Base-by-base conservation (phyloP, 202 grass and related monocot species). In the Digitaria exilis region DNA sequence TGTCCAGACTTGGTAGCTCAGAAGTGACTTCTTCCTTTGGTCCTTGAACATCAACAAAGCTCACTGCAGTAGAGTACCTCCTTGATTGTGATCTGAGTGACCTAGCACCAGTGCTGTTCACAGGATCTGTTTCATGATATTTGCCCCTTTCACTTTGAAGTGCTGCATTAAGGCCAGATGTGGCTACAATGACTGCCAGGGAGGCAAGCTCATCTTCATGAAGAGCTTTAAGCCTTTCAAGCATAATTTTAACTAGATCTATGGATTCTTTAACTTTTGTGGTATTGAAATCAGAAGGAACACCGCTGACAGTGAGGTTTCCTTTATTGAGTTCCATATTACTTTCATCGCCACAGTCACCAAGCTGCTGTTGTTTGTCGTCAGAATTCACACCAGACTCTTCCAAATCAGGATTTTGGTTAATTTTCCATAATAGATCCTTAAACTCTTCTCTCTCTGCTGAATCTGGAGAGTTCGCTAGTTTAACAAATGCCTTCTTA, bases 181-280 rank as follows among this genome's bases (percentile, higher is more conserved):
- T 98, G 74, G 95, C 95, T 31, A 98, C 92, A 80, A 98, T 91
- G 68, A 95, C 79, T 51, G 90, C 90, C 31, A 98, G 82, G 87
- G 95, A 95, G 65, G 90, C 71, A 75, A 98, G 88, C 46, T 98
- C 89, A 24, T 95, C 87, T 87, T 93, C 92, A 73, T 82, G 80
- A 54, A 96, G 86, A 82, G 83, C 80, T 83, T 96, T 94, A 55
- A 96, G 63, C 78, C 91, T 89, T 52, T 87, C 81, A 75, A 99
- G 85, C 89, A 96, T 94, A 81, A 52, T 87, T 67, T 81, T 81
- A 31, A 90, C 88, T 65, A 99, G 80, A 60, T 87, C 69, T 28
- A 51, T 52, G 34, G 81, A 68, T 69, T 84, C 76, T 41, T 82
- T 75, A 77, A 82, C 46, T 34, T 81, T 61, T 45, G 22, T 64